These are phyloP conservation scores for Kwoniella heveanensis DNA, from an alignment of 768 basidiomycete species.

Conservation along the genomic window DNA sequence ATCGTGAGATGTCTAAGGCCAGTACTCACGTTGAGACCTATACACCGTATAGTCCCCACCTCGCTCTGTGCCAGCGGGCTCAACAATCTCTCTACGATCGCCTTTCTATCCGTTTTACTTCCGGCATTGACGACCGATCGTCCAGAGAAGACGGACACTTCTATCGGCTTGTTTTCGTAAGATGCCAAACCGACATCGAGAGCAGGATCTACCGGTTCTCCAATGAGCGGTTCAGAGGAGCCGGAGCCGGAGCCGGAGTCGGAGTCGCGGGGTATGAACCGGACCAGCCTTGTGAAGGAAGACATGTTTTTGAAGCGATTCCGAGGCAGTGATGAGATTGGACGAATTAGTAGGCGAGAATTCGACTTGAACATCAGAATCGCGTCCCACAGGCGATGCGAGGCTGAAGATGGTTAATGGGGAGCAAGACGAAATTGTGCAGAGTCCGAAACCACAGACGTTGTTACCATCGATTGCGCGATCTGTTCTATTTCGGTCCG, in stretches of 20 bases:
- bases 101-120: conserved; percentile 39
- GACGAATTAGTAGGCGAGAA: no score
- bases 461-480: background rate
- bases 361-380: no score
- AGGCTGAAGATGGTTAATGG: background rate
- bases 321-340: background rate
- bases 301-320: conserved; percentile 1
- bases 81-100: conserved; percentile 42
- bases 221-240: conserved; percentile 38
- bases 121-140: conserved; percentile 45
- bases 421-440: no score
- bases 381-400: no score
- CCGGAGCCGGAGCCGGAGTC: background rate
- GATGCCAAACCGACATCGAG: conserved; percentile 55
- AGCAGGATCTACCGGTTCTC: conserved; percentile 45
- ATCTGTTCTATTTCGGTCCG: conserved; percentile 1
- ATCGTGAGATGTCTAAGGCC: no score
- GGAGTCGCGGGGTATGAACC: conserved; percentile 47
- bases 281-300: conserved; percentile 40
- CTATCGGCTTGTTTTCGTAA: conserved; percentile 37
- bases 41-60: conserved; percentile 56
- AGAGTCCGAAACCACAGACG: no score
- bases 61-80: conserved; percentile 47
- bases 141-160: conserved; percentile 51
- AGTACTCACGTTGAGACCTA: conserved; percentile 54